Evolutionary conservation across 257 asterid genomes (phyloP).

Genomic region (Salvia miltiorrhiza): DNA sequence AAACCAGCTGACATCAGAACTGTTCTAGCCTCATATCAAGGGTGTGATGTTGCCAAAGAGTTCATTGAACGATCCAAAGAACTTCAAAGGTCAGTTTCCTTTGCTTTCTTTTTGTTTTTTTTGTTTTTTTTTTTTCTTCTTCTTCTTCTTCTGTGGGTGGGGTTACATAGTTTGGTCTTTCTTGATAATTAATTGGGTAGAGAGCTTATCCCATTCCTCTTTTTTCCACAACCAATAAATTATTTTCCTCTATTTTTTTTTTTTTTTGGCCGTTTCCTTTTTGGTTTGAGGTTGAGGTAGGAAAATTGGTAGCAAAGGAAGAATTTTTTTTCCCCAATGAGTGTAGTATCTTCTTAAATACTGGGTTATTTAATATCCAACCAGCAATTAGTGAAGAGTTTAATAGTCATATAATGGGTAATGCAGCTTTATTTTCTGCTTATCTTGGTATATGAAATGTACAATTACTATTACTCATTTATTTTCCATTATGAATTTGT

Average conservation of each 20-base stretch:
- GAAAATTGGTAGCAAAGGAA: neutral
- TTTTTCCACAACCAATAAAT: neutral
- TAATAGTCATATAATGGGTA: neutral
- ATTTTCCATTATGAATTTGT: neutral
- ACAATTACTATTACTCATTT: neutral
- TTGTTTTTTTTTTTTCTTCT: neutral
- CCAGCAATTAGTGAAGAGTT: neutral
- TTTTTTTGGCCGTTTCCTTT: neutral
- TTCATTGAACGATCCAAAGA: slow-evolving; percentile 84
- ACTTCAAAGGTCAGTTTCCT: slow-evolving; percentile 54
- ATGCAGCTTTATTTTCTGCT: neutral
- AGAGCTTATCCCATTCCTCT: neutral
- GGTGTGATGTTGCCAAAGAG: slow-evolving; percentile 83
- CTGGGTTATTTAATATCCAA: neutral
- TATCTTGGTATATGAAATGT: neutral
- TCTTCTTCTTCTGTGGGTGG: too few species aligned
- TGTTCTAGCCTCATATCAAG: slow-evolving; percentile 83
- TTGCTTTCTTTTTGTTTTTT: too few species aligned
- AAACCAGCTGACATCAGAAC: slow-evolving; percentile 81
- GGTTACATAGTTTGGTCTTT: too few species aligned
- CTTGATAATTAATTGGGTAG: neutral
- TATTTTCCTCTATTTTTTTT: neutral
- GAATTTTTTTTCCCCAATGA: neutral
- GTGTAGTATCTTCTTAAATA: neutral
- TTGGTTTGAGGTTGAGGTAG: neutral